Conservation (phyloP, 1,284 basidiomycete species). For the Heimioporus retisporus region DNA sequence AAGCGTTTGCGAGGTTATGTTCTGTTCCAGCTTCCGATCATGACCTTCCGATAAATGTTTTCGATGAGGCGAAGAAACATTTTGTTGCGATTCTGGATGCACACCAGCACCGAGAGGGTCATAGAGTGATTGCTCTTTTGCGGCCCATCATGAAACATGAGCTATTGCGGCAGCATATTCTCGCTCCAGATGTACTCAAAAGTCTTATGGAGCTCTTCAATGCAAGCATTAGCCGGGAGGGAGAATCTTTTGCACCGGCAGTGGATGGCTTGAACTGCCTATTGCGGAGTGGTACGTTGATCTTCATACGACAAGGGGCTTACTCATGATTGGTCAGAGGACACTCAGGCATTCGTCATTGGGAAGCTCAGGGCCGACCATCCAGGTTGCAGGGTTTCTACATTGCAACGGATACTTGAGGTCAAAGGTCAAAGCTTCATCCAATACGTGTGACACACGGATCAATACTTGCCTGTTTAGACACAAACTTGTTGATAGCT, state of each 20-base stretch:
- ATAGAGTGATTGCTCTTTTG: slow-evolving; percentile 36
- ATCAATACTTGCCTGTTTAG: slow-evolving; percentile 8
- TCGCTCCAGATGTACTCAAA: slow-evolving; percentile 24
- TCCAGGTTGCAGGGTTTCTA: neutral
- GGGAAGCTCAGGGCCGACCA: slow-evolving; percentile 10
- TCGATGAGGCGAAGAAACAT: slow-evolving; percentile 14
- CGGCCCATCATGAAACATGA: slow-evolving; percentile 3
- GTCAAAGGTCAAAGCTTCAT: slow-evolving; percentile 20
- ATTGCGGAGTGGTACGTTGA: slow-evolving; percentile 30
- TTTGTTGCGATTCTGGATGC: slow-evolving; percentile 21
- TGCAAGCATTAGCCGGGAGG: neutral
- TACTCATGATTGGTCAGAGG: slow-evolving; percentile 21
- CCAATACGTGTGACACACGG: too few relatives aligned
- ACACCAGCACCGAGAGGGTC: slow-evolving; percentile 13
- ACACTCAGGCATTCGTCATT: slow-evolving; percentile 14
- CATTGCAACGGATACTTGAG: slow-evolving; percentile 26
- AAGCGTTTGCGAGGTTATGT: too few relatives aligned
- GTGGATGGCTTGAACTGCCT: slow-evolving; percentile 33
- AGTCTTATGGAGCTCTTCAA: slow-evolving; percentile 28
- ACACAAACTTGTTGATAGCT: slow-evolving; percentile 14
- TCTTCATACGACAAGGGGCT: neutral
- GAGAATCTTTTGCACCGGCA: slow-evolving; percentile 21
- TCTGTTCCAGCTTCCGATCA: too few relatives aligned
- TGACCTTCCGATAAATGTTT: slow-evolving; percentile 3
- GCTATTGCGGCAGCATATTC: slow-evolving; percentile 21